Percentiles rank a stretch among this genome's conserved stretches.
These are phyloP conservation scores for Melocanna baccifera DNA, from an alignment of 176 grass and related monocot species.

Conservation along the genomic window DNA sequence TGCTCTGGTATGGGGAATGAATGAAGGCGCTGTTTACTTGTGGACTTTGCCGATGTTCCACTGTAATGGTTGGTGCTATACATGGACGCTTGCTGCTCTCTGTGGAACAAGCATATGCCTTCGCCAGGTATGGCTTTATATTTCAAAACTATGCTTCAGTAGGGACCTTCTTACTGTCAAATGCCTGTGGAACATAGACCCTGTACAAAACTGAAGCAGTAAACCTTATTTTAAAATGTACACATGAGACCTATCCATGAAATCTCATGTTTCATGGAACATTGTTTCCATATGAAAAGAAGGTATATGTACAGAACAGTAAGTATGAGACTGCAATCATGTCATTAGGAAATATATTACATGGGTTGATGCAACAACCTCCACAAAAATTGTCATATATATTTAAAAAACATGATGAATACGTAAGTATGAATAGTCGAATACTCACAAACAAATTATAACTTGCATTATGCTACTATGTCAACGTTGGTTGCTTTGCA, in stretches of 20 bases:
- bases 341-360: neutral
- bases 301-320: neutral
- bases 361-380: slow-evolving; percentile 1
- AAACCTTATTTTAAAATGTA: neutral
- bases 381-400: neutral
- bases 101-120: slow-evolving; percentile 89
- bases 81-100: slow-evolving; percentile 82
- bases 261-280: neutral
- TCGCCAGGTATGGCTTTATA: slow-evolving; percentile 63
- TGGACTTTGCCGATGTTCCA: slow-evolving; percentile 99
- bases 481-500: neutral
- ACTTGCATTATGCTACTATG: neutral
- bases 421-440: neutral
- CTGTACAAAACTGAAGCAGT: neutral
- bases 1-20: slow-evolving; percentile 73
- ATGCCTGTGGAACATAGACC: slow-evolving; percentile 6
- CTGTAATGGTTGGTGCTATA: slow-evolving; percentile 91
- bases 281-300: neutral
- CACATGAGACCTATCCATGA: neutral
- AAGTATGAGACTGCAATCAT: neutral
- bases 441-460: neutral
- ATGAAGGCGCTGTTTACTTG: slow-evolving; percentile 60
- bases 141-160: neutral
- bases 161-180: neutral
- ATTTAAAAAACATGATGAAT: neutral